Conservation (phyloP, 305 asterid genomes). For the Euphrasia arctica region DNA sequence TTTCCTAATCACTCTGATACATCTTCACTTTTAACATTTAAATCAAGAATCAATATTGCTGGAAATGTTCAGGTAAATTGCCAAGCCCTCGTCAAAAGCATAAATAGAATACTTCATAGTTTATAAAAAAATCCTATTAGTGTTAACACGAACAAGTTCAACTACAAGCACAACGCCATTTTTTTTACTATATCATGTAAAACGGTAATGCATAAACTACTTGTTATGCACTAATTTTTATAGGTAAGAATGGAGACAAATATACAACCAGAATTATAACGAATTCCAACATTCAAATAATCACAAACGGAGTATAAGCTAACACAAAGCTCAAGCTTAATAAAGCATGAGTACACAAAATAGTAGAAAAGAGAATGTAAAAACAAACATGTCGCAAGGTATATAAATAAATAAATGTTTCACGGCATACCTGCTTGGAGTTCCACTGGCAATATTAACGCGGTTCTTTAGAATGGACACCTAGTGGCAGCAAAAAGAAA, state of each 20-base stretch:
- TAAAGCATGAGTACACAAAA: neutral
- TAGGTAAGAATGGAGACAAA: neutral
- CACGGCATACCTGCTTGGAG: constrained; percentile 74
- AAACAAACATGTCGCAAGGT: constrained; percentile 8
- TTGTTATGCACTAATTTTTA: neutral
- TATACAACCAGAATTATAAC: neutral
- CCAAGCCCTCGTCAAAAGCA: constrained; percentile 21
- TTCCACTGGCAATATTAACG: constrained; percentile 89
- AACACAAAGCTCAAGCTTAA: neutral
- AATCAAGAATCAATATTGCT: neutral
- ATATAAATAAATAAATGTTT: constrained; percentile 15
- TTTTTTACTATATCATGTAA: neutral
- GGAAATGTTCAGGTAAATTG: neutral
- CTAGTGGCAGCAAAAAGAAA: constrained; percentile 38
- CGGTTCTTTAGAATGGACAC: constrained; percentile 62
- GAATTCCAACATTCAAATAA: neutral
- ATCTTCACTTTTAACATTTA: constrained; percentile 5
- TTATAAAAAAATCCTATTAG: constrained; percentile 5
- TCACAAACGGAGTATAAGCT: neutral
- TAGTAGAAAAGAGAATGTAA: constrained; percentile 10
- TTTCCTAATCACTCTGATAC: too few species aligned
- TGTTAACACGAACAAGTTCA: neutral
- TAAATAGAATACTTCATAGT: constrained; percentile 2
- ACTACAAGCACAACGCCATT: neutral
- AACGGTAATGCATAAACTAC: neutral